Conservation (phyloP, 2,329 filamentous ascomycete genomes). For the Aspergillus pseudoviridinutans region DNA sequence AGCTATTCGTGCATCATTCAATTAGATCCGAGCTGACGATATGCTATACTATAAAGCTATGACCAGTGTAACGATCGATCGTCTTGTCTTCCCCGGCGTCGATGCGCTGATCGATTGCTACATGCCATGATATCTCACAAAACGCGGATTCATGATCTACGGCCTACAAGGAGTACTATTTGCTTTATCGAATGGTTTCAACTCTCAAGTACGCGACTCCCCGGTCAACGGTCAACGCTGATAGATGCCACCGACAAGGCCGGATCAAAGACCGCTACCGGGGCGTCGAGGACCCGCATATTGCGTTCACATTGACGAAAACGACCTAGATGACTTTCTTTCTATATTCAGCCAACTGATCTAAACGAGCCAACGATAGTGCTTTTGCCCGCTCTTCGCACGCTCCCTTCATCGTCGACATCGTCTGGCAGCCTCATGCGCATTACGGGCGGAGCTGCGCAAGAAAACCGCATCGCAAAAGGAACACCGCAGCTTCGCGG, state of each 20-base stretch:
- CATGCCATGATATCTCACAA: background rate
- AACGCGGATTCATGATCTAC: background rate
- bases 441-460: conserved; percentile 1
- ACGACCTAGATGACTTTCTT: too few relatives aligned
- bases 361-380: too few relatives aligned
- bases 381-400: too few relatives aligned
- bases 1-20: background rate
- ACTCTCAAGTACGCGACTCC: background rate
- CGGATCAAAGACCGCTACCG: background rate
- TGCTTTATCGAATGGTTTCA: too few relatives aligned
- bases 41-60: background rate
- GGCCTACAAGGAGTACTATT: background rate
- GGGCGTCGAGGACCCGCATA: background rate
- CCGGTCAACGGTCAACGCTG: background rate
- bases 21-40: background rate
- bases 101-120: background rate
- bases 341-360: background rate
- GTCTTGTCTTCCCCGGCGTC: background rate
- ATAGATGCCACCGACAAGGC: background rate
- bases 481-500: conserved; percentile 4
- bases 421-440: conserved; percentile 3
- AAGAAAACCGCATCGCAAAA: conserved; percentile 7
- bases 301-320: background rate
- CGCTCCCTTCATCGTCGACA: background rate
- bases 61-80: background rate